Evolutionary conservation across 768 basidiomycete species (phyloP), one percentile per base, ranked within the genome.

Genomic region (Rhizopogon sp.): DNA sequence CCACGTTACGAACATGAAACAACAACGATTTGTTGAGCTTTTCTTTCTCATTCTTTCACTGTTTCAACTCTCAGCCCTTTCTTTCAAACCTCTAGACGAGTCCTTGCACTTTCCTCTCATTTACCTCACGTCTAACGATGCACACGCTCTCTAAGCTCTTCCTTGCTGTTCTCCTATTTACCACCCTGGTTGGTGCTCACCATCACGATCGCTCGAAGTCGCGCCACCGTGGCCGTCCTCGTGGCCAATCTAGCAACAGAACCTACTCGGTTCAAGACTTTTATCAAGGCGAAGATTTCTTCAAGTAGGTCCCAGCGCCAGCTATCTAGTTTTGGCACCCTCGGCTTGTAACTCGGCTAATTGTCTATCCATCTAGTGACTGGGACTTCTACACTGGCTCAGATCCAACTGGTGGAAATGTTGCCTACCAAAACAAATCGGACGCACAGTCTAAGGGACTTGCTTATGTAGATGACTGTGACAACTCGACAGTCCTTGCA

Each of bases 391-490:
- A 81, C 70, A 75, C 75, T 11, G 69, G 59, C 3, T 13, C 68
- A 10, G 90, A 92, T 68, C 90, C 90, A 3, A 91, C 90, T 0
- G 69, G 81, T 58, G 90, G 90, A 16, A 70, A 70, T 25, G 90
- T 92, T 47, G 76, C 81, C 54, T 92, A 82, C 65, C 72, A 81
- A 56, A 70, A 62, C 33, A 65, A 72, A 61, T 63, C 68, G 2
- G 68, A 80, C 22, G 87, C 88, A 1, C 70, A 69, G 52, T 59
- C 67, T 9, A 73, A 80, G 39, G 77, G 77, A 1, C 78, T 92
- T 39, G 82, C 86, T 3, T 85, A 77, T 61, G 79, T 89, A 28
- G 78, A 87, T 56, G 65, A 66, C 17, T 68, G 64, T 29, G 80
- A 83, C 60, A 79, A 78, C 28, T 77, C 81, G 28, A 79, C 79